Evolutionary conservation across 2,329 filamentous ascomycete species (phyloP), one percentile per base, ranked within the genome.

Genomic region (Alternaria infectoria): DNA sequence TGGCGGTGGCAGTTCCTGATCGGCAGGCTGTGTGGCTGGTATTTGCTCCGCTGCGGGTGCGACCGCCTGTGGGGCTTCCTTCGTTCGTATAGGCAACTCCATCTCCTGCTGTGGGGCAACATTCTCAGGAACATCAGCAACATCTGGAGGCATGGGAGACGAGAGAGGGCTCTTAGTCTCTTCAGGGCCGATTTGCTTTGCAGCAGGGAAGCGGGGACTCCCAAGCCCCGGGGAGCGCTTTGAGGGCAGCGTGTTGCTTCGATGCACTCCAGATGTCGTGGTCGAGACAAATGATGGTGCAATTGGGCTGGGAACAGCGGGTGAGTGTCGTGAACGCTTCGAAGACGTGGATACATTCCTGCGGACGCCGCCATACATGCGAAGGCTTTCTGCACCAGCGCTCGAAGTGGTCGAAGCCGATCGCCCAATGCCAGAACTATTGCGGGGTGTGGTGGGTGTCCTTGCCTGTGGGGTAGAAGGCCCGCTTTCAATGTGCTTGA

Each of bases 261-360:
- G 83, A 73, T 90, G 87, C n/a, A 92, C 84, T 47, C 88, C 87
- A 45, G 83, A 83, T 30, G 81, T 80, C 49, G 88, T 67, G 4
- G 76, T 68, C 13, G 77, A 70, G 8, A 61, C 67, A 54, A 78
- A 80, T 0, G 72, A 69, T 10, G 77, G 73, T 23, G 75, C 73
- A 2, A 77, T 74, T 5, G 93, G 92, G 57, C 89, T 93, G 8
- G 90, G 88, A 25, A 88, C 86, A 61, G 87, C 90, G 64, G 88
- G 89, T 23, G 93, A 94, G 63, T 90, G 86, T 62, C 90, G 88
- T 6, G 94, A 97, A 69, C 93, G 89, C 70, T 90, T 89, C n/a
- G 96, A 98, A 5, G 94, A 97, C 0, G 93, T 92, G 4, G 96
- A 98, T 54, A 95, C 91, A 75, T 97, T 97, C 67, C 96, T 88